These are phyloP conservation scores for Candida coquimbonensis DNA, from an alignment of 805 yeast genomes.

Conservation along the genomic window DNA sequence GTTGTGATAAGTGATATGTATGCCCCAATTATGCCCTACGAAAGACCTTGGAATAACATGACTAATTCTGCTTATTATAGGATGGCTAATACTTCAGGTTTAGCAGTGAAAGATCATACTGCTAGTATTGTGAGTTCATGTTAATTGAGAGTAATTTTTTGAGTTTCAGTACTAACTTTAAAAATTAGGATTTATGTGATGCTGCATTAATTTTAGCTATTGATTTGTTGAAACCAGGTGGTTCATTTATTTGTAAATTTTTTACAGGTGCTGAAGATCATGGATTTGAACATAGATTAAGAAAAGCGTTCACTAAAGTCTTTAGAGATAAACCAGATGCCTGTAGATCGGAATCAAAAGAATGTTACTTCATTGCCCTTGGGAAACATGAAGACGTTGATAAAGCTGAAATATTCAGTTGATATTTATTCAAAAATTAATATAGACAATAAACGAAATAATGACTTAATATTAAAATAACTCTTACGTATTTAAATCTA, in stretches of 20 bases:
- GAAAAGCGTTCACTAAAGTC: slow-evolving; percentile 54
- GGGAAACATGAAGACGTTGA: slow-evolving; percentile 36
- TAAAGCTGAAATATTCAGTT: slow-evolving; percentile 37
- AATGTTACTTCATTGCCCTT: slow-evolving; percentile 72
- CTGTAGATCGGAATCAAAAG: slow-evolving; percentile 72
- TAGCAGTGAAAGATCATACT: slow-evolving; percentile 72
- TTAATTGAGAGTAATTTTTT: neutral
- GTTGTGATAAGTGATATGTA: slow-evolving; percentile 78
- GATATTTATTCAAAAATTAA: neutral
- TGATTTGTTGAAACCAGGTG: slow-evolving; percentile 62
- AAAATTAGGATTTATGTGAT: slow-evolving; percentile 65
- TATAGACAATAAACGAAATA: neutral
- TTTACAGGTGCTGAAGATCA: slow-evolving; percentile 78
- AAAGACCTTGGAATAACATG: slow-evolving; percentile 51
- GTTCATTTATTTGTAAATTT: slow-evolving; percentile 74
- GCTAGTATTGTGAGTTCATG: slow-evolving; percentile 58
- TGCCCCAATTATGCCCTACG: slow-evolving; percentile 50
- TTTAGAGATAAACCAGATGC: slow-evolving; percentile 73
- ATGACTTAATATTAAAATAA: neutral
- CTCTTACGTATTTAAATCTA: too few relatives aligned
- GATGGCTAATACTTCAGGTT: slow-evolving; percentile 91
- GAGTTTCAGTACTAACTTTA: slow-evolving; percentile 1
- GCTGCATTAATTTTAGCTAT: slow-evolving; percentile 79
- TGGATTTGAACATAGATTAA: slow-evolving; percentile 51
- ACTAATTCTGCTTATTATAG: slow-evolving; percentile 77